Evolutionary conservation across 768 basidiomycete species (phyloP).

Genomic region (Lyophyllum semitale): DNA sequence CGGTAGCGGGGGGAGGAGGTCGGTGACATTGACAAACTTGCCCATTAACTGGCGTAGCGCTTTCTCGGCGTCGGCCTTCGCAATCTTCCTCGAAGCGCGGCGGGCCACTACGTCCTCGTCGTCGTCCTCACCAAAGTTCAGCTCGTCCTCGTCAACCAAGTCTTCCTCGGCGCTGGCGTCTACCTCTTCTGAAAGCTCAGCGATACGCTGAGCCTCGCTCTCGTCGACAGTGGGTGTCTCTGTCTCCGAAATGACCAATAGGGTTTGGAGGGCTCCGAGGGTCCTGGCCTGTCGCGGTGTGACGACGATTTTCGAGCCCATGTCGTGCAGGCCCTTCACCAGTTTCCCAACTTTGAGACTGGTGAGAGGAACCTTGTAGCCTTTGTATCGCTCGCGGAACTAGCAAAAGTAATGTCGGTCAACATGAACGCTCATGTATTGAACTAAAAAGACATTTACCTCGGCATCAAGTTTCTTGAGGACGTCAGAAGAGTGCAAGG

Average conservation of each 20-base stretch:
- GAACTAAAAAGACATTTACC: constrained; percentile 42
- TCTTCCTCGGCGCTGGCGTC: constrained; percentile 21
- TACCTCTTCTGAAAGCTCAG: constrained; percentile 7
- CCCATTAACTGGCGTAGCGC: constrained; percentile 32
- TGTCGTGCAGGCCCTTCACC: constrained; percentile 39
- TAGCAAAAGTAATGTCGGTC: constrained; percentile 24
- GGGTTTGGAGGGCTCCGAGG: constrained; percentile 28
- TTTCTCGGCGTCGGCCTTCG: constrained; percentile 25
- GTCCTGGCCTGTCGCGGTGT: constrained; percentile 39
- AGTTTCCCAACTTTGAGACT: constrained; percentile 40
- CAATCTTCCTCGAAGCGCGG: constrained; percentile 13
- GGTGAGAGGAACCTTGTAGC: constrained; percentile 64
- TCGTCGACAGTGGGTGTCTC: constrained; percentile 34
- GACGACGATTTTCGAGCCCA: constrained; percentile 47
- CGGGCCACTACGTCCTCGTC: constrained; percentile 16
- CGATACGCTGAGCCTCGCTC: constrained; percentile 17
- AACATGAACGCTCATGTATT: neutral
- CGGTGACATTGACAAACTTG: constrained; percentile 74
- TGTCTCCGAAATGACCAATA: constrained; percentile 42
- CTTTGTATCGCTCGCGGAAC: constrained; percentile 79
- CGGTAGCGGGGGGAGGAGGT: constrained; percentile 81
- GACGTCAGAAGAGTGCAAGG: constrained; percentile 87
- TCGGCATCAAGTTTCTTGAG: constrained; percentile 72
- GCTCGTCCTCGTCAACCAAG: constrained; percentile 19
- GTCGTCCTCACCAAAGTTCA: constrained; percentile 26